Evolutionary conservation across 306 rosid species (phyloP).

Genomic region (Boehmeria nivea): DNA sequence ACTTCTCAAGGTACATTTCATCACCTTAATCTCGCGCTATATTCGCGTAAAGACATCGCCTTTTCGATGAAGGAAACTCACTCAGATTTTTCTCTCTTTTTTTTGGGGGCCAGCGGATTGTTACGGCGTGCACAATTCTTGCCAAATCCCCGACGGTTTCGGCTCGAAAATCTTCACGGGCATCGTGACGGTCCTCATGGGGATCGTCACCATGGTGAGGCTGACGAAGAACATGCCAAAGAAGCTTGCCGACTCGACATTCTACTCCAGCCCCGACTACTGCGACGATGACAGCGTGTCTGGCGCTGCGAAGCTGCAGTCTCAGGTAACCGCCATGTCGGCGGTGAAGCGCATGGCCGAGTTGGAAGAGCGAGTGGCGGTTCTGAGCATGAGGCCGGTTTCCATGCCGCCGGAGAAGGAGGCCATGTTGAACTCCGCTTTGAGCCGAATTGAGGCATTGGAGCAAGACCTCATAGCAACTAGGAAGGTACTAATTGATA

Average conservation of each 20-base stretch:
- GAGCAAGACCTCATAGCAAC: conserved; percentile 62
- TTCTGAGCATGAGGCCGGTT: conserved; percentile 40
- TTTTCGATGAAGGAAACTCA: too few relatives aligned
- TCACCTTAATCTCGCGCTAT: not conserved
- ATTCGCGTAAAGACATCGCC: too few relatives aligned
- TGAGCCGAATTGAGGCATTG: conserved; percentile 45
- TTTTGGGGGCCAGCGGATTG: conserved; percentile 29
- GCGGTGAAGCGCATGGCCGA: conserved; percentile 83
- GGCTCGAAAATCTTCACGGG: conserved; percentile 54
- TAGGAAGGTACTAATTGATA: conserved; percentile 59
- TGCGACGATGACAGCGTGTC: conserved; percentile 24
- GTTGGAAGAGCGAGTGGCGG: conserved; percentile 53
- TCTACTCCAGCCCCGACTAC: conserved; percentile 50
- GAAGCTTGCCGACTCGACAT: conserved; percentile 67
- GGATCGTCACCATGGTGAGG: conserved; percentile 66
- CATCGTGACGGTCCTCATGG: conserved; percentile 71
- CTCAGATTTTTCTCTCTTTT: too few relatives aligned
- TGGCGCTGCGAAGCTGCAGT: conserved; percentile 18
- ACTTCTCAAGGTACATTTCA: conserved; percentile 43
- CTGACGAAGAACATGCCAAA: conserved; percentile 68
- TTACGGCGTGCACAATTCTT: conserved; percentile 27
- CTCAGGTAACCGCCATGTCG: conserved; percentile 37
- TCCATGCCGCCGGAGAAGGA: conserved; percentile 68
- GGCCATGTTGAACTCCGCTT: conserved; percentile 51
- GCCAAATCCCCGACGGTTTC: conserved; percentile 42